A percentile compares a stretch with the other conserved stretches of the same genome.
Evolutionary conservation across 2,329 filamentous ascomycete genomes (phyloP).

Genomic region (Scleromitrula shiraiana): DNA sequence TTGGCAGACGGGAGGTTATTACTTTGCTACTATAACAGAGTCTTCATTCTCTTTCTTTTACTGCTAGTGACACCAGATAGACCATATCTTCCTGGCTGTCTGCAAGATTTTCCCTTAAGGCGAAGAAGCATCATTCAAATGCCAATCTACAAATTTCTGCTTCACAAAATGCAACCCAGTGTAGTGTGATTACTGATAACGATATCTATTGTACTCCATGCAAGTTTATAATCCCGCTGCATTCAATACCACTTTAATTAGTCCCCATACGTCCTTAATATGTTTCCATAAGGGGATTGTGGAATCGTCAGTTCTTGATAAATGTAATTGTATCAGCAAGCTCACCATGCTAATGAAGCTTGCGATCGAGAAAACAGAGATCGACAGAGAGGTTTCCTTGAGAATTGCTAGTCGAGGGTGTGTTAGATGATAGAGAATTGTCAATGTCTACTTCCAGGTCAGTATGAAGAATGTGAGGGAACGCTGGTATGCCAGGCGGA

Average conservation of each 20-base stretch:
- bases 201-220: too few relatives aligned
- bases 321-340: slow-evolving; percentile 58
- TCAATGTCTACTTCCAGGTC: slow-evolving; percentile 49
- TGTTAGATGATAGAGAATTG: slow-evolving; percentile 66
- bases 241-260: slow-evolving; percentile 15
- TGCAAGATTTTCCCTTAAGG: not conserved
- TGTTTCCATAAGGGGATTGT: slow-evolving; percentile 25
- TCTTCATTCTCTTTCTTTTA: slow-evolving; percentile 5
- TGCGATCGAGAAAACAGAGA: slow-evolving; percentile 68
- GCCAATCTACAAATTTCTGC: not conserved
- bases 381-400: slow-evolving; percentile 70
- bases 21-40: slow-evolving; percentile 1
- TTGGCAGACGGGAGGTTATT: not conserved
- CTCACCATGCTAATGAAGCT: slow-evolving; percentile 70
- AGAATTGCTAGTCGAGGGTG: slow-evolving; percentile 73
- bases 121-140: not conserved
- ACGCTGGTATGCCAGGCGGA: not conserved
- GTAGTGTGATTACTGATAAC: not conserved
- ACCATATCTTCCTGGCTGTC: slow-evolving; percentile 1
- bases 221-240: too few relatives aligned
- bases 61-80: slow-evolving; percentile 1
- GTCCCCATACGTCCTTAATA: slow-evolving; percentile 20
- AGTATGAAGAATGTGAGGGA: not conserved
- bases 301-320: slow-evolving; percentile 26
- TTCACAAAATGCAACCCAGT: not conserved